phyloP scores from a whole-genome alignment of 768 basidiomycete genomes.

The Pisolithus marmoratus region DNA sequence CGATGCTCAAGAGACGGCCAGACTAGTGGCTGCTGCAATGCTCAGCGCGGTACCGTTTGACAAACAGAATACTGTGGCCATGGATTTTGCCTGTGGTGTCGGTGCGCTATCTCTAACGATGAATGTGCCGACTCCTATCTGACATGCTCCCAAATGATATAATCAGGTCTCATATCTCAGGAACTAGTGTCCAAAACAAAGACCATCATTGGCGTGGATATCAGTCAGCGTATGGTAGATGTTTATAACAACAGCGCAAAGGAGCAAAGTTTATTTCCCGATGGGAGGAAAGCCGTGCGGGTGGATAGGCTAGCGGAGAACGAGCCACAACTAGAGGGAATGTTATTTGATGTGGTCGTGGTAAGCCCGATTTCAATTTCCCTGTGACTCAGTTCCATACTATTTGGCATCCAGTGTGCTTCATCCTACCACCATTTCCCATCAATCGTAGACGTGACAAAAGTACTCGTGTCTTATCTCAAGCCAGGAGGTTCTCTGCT shows the following conservation, averaged over 20 bases:
- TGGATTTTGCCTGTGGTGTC: constrained; percentile 69
- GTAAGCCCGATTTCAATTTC: constrained; percentile 33
- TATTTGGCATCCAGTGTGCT: constrained; percentile 38
- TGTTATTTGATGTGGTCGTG: constrained; percentile 57
- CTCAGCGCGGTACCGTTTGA: constrained; percentile 39
- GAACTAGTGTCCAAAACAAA: constrained; percentile 51
- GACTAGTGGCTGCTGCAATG: constrained; percentile 15
- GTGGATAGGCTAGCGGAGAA: constrained; percentile 39
- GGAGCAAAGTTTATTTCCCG: constrained; percentile 51
- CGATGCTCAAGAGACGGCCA: constrained; percentile 12
- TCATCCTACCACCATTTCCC: constrained; percentile 54
- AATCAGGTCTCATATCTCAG: constrained; percentile 51
- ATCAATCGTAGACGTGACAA: constrained; percentile 42
- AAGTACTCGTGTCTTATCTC: constrained; percentile 44
- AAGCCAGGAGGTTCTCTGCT: constrained; percentile 52
- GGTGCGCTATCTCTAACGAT: constrained; percentile 31
- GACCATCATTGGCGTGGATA: constrained; percentile 61
- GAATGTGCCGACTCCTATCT: neutral
- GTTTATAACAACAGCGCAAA: constrained; percentile 47
- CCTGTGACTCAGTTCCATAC: neutral
- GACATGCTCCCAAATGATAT: neutral
- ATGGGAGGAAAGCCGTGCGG: constrained; percentile 57
- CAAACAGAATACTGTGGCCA: constrained; percentile 43
- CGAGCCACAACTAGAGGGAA: constrained; percentile 43
- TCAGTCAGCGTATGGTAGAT: constrained; percentile 59